A percentile compares a stretch with the other conserved stretches of the same genome.
These are phyloP conservation scores for Kuraishia cidri DNA, from an alignment of 805 yeast species.

Conservation along the genomic window DNA sequence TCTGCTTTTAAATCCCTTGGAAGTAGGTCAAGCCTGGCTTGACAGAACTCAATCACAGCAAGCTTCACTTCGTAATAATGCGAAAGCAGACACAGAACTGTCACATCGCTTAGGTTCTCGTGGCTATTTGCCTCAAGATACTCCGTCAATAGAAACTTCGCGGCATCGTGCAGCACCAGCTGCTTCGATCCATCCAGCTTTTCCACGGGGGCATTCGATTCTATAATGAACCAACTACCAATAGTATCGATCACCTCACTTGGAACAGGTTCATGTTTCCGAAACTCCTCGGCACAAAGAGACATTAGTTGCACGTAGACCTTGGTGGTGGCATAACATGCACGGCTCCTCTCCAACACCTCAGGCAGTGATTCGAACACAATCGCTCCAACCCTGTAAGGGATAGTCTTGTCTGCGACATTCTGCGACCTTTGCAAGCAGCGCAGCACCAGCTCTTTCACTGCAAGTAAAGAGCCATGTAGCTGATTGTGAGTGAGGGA, in stretches of 20 bases:
- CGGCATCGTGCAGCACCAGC: constrained; percentile 26
- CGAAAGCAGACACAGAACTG: constrained; percentile 26
- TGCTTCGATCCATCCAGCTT: constrained; percentile 41
- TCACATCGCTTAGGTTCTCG: constrained; percentile 15
- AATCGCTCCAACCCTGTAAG: background rate
- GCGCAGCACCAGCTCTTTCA: constrained; percentile 23
- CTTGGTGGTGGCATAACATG: constrained; percentile 1
- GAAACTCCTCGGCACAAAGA: too few species aligned
- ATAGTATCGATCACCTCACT: too few species aligned
- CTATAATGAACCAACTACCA: background rate
- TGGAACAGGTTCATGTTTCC: too few species aligned
- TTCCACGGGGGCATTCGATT: background rate
- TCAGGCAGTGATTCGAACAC: background rate
- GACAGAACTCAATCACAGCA: constrained; percentile 25
- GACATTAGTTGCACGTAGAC: constrained; percentile 1
- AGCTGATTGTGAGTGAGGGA: constrained; percentile 27
- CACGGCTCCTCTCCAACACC: background rate
- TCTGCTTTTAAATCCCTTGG: constrained; percentile 1
- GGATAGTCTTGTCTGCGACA: background rate
- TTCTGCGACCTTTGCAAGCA: constrained; percentile 1
- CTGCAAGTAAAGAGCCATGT: constrained; percentile 55
- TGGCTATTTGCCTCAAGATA: constrained; percentile 7
- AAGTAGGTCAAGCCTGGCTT: constrained; percentile 2
- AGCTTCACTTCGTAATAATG: constrained; percentile 35
- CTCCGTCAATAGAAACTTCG: constrained; percentile 18